A percentile compares a stretch with the other conserved stretches of the same genome.
Conservation (phyloP, 805 yeast genomes). For the Metschnikowia drakensbergensis region DNA sequence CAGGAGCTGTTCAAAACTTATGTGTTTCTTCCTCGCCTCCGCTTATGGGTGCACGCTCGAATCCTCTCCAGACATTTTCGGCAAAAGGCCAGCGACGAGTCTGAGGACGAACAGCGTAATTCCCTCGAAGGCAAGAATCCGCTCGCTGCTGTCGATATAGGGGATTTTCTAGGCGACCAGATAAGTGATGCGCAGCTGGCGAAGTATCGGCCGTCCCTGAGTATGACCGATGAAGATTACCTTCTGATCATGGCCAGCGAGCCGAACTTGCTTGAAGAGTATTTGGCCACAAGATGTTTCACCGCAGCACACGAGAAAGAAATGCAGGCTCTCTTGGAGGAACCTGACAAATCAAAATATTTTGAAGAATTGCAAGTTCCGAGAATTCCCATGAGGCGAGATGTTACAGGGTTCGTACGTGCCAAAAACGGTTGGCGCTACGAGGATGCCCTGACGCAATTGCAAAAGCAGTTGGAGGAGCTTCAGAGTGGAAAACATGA, state of each 20-base stretch:
- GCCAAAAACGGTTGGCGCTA: background rate
- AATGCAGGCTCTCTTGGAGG: background rate
- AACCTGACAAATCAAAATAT: background rate
- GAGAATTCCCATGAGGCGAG: constrained; percentile 1
- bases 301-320: constrained; percentile 30
- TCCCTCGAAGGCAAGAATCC: too few species aligned
- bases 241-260: constrained; percentile 24
- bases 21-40: constrained; percentile 11
- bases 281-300: constrained; percentile 19
- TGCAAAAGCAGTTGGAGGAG: background rate
- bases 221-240: constrained; percentile 24
- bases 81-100: constrained; percentile 10
- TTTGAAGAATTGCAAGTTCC: background rate
- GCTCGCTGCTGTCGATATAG: constrained; percentile 5
- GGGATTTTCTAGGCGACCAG: background rate
- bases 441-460: background rate
- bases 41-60: constrained; percentile 14
- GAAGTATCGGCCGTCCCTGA: background rate
- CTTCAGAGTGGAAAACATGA: background rate
- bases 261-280: constrained; percentile 24
- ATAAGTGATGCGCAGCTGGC: background rate
- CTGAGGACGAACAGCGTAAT: constrained; percentile 15
- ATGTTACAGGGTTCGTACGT: background rate
- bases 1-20: constrained; percentile 3
- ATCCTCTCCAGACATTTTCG: constrained; percentile 22